phyloP scores from a whole-genome alignment of 345 rosid genomes.

The Eucalyptus lansdowneana region DNA sequence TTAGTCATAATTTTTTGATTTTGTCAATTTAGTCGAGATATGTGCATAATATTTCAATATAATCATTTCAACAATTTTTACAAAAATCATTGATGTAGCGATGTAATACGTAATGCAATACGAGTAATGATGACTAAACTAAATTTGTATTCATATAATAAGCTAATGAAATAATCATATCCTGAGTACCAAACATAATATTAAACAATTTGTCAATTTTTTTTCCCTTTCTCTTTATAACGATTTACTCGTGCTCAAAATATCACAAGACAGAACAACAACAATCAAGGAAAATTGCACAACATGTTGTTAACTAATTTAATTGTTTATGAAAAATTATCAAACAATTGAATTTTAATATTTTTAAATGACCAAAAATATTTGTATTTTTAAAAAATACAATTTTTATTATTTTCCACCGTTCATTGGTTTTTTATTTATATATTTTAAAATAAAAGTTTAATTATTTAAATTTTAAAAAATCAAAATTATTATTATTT shows the following conservation, averaged over 20 bases:
- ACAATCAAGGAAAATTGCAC: not conserved
- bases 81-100: accelerated
- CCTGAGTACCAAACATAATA: not conserved
- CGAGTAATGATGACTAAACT: accelerated
- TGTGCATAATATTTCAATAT: not conserved
- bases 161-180: too few species aligned
- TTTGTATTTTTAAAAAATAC: too few species aligned
- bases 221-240: not conserved
- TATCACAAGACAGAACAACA: not conserved
- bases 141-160: accelerated
- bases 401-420: too few species aligned
- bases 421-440: too few species aligned
- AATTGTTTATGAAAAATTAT: too few species aligned
- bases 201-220: not conserved
- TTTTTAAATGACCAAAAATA: too few species aligned
- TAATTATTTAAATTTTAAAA: too few species aligned
- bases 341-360: too few species aligned
- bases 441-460: too few species aligned
- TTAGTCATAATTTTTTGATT: not conserved
- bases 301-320: too few species aligned
- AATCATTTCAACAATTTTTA: not conserved
- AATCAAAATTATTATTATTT: too few species aligned
- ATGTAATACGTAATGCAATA: too few species aligned
- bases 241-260: not conserved
- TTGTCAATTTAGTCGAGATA: not conserved